Evolutionary conservation across 1,284 basidiomycete genomes (phyloP).

Genomic region (Pseudozyma hubeiensis): DNA sequence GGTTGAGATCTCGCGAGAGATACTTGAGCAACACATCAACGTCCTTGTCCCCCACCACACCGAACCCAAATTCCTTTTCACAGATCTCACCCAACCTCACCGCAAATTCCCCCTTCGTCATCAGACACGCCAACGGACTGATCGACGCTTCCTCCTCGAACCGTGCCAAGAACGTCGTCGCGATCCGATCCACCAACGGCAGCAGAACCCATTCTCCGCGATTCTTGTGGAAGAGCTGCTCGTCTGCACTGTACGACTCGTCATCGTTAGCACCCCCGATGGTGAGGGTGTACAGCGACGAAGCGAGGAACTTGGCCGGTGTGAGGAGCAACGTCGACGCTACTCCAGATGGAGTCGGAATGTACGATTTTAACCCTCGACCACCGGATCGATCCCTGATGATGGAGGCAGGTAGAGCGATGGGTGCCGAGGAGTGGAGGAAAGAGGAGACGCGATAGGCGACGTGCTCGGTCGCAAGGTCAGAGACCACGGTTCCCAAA

Average conservation of each 20-base stretch:
- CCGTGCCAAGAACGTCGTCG: slow-evolving; percentile 11
- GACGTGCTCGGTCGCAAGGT: slow-evolving; percentile 50
- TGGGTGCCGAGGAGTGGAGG: slow-evolving; percentile 74
- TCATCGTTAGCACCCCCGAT: slow-evolving; percentile 72
- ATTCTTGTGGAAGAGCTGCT: slow-evolving; percentile 61
- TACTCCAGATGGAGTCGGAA: slow-evolving; percentile 24
- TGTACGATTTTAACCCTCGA: not conserved
- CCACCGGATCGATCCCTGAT: not conserved
- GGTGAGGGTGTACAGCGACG: slow-evolving; percentile 74
- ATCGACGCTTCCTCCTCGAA: slow-evolving; percentile 31
- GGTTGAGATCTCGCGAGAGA: slow-evolving; percentile 77
- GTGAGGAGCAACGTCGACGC: slow-evolving; percentile 19
- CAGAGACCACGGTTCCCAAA: slow-evolving; percentile 77
- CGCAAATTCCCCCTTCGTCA: slow-evolving; percentile 22
- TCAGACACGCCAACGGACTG: slow-evolving; percentile 38
- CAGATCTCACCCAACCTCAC: slow-evolving; percentile 7
- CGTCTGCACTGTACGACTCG: slow-evolving; percentile 74
- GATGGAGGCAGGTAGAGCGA: slow-evolving; percentile 75
- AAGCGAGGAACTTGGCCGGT: slow-evolving; percentile 76
- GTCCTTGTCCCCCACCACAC: slow-evolving; percentile 75
- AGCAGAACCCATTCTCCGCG: slow-evolving; percentile 82
- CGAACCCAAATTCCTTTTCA: slow-evolving; percentile 9
- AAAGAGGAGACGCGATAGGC: slow-evolving; percentile 76
- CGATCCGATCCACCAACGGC: slow-evolving; percentile 73
- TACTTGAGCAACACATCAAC: slow-evolving; percentile 79